phyloP scores from a whole-genome alignment of 441 rosid species.

The Capsella rubella region DNA sequence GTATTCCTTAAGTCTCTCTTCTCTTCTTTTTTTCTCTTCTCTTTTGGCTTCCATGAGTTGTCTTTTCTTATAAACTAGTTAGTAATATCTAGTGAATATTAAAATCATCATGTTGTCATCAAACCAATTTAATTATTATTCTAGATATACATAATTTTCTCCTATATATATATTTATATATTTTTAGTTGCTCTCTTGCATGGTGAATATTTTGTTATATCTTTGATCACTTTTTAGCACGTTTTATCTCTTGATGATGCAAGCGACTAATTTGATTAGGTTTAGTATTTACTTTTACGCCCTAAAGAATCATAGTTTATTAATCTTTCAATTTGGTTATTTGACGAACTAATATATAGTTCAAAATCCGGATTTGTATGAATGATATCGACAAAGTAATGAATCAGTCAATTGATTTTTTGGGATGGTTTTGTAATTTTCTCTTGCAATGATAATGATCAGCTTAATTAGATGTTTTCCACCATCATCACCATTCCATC shows the following conservation, averaged over 20 bases:
- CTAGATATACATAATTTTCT: not conserved
- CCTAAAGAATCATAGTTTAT: not conserved
- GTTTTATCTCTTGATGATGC: constrained; percentile 31
- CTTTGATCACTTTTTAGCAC: constrained; percentile 22
- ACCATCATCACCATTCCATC: constrained; percentile 13
- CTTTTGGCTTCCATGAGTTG: not conserved
- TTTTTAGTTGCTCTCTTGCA: constrained; percentile 3
- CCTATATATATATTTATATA: not conserved
- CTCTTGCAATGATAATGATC: constrained; percentile 7
- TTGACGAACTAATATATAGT: not conserved
- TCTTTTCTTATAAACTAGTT: constrained; percentile 8
- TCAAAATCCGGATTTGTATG: not conserved
- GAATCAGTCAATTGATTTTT: not conserved
- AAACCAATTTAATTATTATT: constrained; percentile 27
- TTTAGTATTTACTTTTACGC: not conserved
- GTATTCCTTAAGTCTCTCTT: constrained; percentile 40
- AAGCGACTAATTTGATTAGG: constrained; percentile 2
- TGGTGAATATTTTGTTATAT: constrained; percentile 28
- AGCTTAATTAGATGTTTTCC: constrained; percentile 1
- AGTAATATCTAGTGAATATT: not conserved
- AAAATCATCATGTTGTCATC: not conserved
- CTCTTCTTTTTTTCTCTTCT: not conserved
- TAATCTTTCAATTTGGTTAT: constrained; percentile 2
- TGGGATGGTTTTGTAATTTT: not conserved
- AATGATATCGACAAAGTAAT: not conserved